A percentile compares a stretch with the other conserved stretches of the same genome.
These are phyloP conservation scores for Purshia tridentata DNA, from an alignment of 306 rosid species.

Conservation along the genomic window DNA sequence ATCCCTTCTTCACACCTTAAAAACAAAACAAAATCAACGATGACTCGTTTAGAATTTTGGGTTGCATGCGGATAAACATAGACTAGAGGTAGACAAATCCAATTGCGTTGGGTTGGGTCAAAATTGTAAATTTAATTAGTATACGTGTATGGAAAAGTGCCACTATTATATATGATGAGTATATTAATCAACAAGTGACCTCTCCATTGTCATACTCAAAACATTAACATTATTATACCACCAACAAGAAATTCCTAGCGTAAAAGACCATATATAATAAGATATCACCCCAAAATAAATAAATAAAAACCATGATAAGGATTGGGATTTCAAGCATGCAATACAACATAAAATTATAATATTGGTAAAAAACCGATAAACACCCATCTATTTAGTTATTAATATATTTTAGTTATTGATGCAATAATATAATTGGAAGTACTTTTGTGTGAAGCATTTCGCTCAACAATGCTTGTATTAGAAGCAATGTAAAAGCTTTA, in stretches of 20 bases:
- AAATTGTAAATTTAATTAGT: not conserved
- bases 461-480: no score
- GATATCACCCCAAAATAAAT: not conserved
- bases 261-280: not conserved
- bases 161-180: not conserved
- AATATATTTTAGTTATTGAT: not conserved
- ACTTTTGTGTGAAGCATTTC: no score
- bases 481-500: no score
- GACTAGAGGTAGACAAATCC: constrained; percentile 11
- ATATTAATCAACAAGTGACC: not conserved
- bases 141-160: not conserved
- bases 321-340: not conserved
- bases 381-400: not conserved
- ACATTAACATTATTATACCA: not conserved
- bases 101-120: constrained; percentile 1
- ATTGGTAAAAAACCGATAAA: not conserved
- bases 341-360: not conserved
- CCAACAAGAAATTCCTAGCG: constrained; percentile 1
- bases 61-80: constrained; percentile 38
- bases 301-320: not conserved
- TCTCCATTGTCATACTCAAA: not conserved
- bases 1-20: constrained; percentile 15
- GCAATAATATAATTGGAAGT: no score
- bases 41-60: not conserved
- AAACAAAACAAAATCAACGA: constrained; percentile 2